Base-by-base conservation (phyloP, 495 filamentous ascomycete species). In the Sporormia fimetaria region DNA sequence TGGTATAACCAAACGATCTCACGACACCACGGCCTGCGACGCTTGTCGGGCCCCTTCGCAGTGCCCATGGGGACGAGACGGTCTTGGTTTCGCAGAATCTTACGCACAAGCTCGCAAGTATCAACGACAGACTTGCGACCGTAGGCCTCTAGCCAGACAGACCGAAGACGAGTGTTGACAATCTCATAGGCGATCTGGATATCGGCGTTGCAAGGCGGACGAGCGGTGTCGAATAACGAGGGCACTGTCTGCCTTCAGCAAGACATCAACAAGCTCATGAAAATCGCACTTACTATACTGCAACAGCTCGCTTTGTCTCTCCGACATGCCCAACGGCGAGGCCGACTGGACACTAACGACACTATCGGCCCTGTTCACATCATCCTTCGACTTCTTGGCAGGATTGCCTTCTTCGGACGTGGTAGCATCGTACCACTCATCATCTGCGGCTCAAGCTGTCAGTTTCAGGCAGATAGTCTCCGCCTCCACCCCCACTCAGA, bases 151-250 rank as follows among this genome's bases (percentile, higher is more conserved):
- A 48, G 32, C 49, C 49, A 53, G 15, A 21, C 38, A 10, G 33
- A 10, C 6, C 49, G 49, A 11, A 53, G 49, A 7, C 30, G 21
- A 15, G 1, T 17, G 24, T 33, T 35, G 20, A 53, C 38, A 22
- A 33, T 44, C 33, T 43, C 39, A 35, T 53, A 53, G 32, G 44
- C 49, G 18, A 53, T 33, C 21, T 53, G 49, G 16, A 36, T 10
- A 6, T 40, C 39, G 4, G 25, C 15, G 23, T 36, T 35, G 21
- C 38, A 42, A 5, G 49, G 49, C 12, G 49, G 49, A 17, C 47
- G 49, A 10, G 27, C 34, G 3, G 8, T 38, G 9, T 28, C 33
- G 30, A 53, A 48, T 6, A 53, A 36, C 15, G 39, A 8, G 4
- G 49, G 49, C 49, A 53, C 49, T 53, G 26, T 1, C 9, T 4